phyloP scores from a whole-genome alignment of 2,329 filamentous ascomycete genomes.

The Arthrobotrys musiformis region DNA sequence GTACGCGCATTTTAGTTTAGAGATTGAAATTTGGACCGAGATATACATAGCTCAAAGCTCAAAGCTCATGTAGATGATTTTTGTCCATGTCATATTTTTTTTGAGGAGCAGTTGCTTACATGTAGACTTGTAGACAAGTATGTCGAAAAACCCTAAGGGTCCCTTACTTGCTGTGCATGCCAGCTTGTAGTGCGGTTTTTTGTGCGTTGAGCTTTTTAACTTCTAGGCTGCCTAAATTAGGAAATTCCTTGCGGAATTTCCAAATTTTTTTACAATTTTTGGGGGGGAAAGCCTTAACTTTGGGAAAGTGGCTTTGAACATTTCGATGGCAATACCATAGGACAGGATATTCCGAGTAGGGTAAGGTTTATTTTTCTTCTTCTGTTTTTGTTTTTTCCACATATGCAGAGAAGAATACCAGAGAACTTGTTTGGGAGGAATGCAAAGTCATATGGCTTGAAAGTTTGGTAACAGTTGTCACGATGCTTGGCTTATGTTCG shows the following conservation, averaged over 20 bases:
- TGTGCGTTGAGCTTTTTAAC: constrained; percentile 51
- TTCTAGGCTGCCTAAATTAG: constrained; percentile 1
- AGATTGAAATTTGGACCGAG: constrained; percentile 19
- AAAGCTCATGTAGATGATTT: constrained; percentile 1
- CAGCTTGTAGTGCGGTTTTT: constrained; percentile 48
- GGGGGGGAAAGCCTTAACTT: constrained; percentile 31
- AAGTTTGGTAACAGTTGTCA: constrained; percentile 16
- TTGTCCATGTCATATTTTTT: constrained; percentile 8
- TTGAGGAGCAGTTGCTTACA: neutral
- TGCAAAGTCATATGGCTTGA: constrained; percentile 23
- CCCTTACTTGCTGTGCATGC: constrained; percentile 46
- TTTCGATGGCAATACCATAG: constrained; percentile 4
- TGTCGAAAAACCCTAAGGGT: constrained; percentile 24
- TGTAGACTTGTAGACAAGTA: constrained; percentile 37
- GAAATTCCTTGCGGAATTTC: constrained; percentile 32
- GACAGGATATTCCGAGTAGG: neutral
- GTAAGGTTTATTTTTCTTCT: too few species aligned
- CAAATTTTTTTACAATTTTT: too few species aligned
- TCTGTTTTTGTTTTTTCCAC: too few species aligned
- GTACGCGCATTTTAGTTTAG: constrained; percentile 43
- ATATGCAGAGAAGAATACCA: constrained; percentile 6
- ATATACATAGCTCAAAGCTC: too few species aligned
- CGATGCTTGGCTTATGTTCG: neutral
- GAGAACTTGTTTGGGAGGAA: neutral
- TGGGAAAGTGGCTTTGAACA: constrained; percentile 34